Percentiles rank a stretch among this genome's conserved stretches.
phyloP scores from a whole-genome alignment of 495 filamentous ascomycete species.

The Penicillium lividum region DNA sequence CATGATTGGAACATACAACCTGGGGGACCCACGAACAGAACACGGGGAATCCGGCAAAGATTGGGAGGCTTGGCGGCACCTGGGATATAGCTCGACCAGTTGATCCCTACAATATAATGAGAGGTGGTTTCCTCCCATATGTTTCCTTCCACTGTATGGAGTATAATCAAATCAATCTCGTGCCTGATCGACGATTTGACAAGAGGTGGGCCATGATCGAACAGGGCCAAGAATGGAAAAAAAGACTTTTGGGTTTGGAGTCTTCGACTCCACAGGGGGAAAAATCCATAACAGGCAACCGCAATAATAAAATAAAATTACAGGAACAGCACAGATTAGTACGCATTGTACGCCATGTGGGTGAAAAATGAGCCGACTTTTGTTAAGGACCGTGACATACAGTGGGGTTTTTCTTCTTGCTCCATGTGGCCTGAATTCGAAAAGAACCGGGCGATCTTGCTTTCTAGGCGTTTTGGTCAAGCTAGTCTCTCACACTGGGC shows the following conservation, averaged over 20 bases:
- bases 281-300: conserved; percentile 4
- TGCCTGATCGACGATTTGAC: conserved; percentile 35
- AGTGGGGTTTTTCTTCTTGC: conserved; percentile 5
- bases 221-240: background rate
- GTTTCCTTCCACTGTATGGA: no score
- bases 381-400: conserved; percentile 17
- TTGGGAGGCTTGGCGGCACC: background rate
- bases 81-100: no score
- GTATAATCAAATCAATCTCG: background rate
- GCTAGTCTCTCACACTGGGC: conserved; percentile 1
- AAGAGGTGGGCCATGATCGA: conserved; percentile 15
- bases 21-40: background rate
- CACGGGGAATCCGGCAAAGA: conserved; percentile 9
- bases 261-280: background rate
- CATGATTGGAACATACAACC: conserved; percentile 7
- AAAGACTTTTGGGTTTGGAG: conserved; percentile 3
- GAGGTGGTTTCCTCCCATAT: no score
- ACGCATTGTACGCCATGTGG: conserved; percentile 14
- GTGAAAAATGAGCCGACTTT: conserved; percentile 21
- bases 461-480: background rate
- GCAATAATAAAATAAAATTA: background rate
- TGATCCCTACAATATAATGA: no score
- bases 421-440: background rate
- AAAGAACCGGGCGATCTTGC: conserved; percentile 10
- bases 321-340: background rate